Evolutionary conservation across 345 rosid species (phyloP).

Genomic region (Clarkia xantiana): DNA sequence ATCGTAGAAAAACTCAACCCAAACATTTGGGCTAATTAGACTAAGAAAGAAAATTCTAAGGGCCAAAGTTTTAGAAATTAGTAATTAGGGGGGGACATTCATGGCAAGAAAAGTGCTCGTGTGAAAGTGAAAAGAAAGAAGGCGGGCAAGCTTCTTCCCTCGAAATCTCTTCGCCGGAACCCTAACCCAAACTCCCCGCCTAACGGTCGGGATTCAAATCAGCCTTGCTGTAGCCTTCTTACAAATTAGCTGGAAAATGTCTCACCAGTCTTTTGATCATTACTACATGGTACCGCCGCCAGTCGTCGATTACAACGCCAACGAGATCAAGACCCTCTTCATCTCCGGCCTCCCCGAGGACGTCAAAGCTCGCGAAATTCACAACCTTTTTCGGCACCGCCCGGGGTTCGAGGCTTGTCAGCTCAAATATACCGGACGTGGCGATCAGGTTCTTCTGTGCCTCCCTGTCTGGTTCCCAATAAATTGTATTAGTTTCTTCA

Average conservation of each 20-base stretch:
- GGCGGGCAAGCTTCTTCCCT: too few species aligned
- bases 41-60: too few species aligned
- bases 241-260: conserved; percentile 14
- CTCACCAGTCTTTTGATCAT: conserved; percentile 49
- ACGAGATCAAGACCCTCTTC: conserved; percentile 54
- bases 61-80: too few species aligned
- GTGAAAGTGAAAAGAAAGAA: too few species aligned
- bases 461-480: background rate
- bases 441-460: conserved; percentile 46
- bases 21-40: too few species aligned
- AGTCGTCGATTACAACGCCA: conserved; percentile 8
- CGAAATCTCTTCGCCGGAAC: too few species aligned
- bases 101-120: too few species aligned
- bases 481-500: background rate
- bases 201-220: too few species aligned
- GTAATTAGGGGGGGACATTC: too few species aligned
- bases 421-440: conserved; percentile 89
- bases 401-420: conserved; percentile 67
- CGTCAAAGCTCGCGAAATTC: conserved; percentile 79
- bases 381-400: conserved; percentile 73
- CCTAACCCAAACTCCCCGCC: too few species aligned
- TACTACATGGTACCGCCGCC: conserved; percentile 27
- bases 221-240: too few species aligned
- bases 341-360: conserved; percentile 84
- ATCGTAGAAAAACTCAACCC: too few species aligned